Percentiles rank a stretch among this genome's conserved stretches.
phyloP scores from a whole-genome alignment of 1,284 basidiomycete genomes.

The Bjerkandera adusta region DNA sequence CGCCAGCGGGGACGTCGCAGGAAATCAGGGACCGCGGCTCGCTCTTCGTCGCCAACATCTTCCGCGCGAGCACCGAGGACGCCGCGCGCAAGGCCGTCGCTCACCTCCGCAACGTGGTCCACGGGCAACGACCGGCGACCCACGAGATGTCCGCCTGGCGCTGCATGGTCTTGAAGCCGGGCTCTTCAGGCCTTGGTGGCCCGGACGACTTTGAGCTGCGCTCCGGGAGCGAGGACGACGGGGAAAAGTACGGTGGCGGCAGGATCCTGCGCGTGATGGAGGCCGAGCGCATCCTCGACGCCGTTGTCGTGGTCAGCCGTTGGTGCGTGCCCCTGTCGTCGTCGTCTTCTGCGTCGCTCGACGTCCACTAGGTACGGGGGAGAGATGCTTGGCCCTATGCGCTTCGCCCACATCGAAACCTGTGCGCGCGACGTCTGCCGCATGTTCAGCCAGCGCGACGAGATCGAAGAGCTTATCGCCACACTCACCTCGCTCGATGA shows the following conservation, averaged over 20 bases:
- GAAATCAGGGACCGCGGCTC: slow-evolving; percentile 73
- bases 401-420: slow-evolving; percentile 79
- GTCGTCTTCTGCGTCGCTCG: not conserved
- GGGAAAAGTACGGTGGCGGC: slow-evolving; percentile 66
- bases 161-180: slow-evolving; percentile 68
- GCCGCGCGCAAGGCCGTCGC: slow-evolving; percentile 46
- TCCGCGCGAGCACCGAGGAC: slow-evolving; percentile 45
- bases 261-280: slow-evolving; percentile 70
- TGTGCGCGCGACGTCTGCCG: slow-evolving; percentile 73
- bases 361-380: slow-evolving; percentile 68
- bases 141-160: slow-evolving; percentile 76
- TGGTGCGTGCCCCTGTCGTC: slow-evolving; percentile 45
- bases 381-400: slow-evolving; percentile 60
- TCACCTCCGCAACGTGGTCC: slow-evolving; percentile 52
- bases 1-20: slow-evolving; percentile 58
- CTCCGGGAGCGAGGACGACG: slow-evolving; percentile 65
- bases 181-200: slow-evolving; percentile 63
- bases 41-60: slow-evolving; percentile 62
- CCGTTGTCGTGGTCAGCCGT: slow-evolving; percentile 72
- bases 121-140: slow-evolving; percentile 53
- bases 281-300: slow-evolving; percentile 54
- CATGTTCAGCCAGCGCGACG: slow-evolving; percentile 61
- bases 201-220: slow-evolving; percentile 71
- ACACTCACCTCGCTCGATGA: slow-evolving; percentile 63
- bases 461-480: slow-evolving; percentile 55